Percentiles rank a stretch among this genome's conserved stretches.
Conservation (phyloP, 768 basidiomycete genomes). For the Mycena capillaripes region DNA sequence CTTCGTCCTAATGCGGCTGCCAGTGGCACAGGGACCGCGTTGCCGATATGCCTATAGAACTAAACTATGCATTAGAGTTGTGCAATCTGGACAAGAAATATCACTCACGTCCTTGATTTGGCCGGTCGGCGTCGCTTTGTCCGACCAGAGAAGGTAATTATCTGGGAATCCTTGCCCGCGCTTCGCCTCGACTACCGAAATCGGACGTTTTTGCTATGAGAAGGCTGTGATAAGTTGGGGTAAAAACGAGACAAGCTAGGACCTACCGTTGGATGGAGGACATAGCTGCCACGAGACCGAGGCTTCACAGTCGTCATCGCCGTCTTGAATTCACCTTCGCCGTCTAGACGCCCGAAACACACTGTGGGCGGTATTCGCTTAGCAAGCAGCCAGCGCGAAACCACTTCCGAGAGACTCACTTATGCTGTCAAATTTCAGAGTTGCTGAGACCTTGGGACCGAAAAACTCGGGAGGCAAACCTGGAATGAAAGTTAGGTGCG, state of each 20-base stretch:
- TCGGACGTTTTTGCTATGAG: slow-evolving; percentile 76
- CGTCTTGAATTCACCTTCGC: slow-evolving; percentile 69
- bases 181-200: slow-evolving; percentile 77
- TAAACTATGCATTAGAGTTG: slow-evolving; percentile 42
- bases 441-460: not conserved
- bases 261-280: slow-evolving; percentile 57
- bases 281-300: slow-evolving; percentile 59
- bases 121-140: slow-evolving; percentile 48
- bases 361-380: too few species aligned
- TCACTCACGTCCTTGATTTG: slow-evolving; percentile 67
- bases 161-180: slow-evolving; percentile 88
- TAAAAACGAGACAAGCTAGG: too few species aligned
- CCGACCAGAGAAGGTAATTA: slow-evolving; percentile 70
- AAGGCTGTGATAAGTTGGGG: too few species aligned
- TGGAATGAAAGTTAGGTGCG: not conserved
- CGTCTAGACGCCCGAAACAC: slow-evolving; percentile 70
- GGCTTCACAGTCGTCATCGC: slow-evolving; percentile 72
- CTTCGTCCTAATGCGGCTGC: slow-evolving; percentile 69
- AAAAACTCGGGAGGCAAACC: not conserved
- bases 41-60: slow-evolving; percentile 86
- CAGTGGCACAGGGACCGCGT: slow-evolving; percentile 82
- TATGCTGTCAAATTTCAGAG: not conserved
- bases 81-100: slow-evolving; percentile 2
- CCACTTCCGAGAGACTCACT: too few species aligned
- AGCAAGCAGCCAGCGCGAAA: too few species aligned